phyloP scores from a whole-genome alignment of 108 stramenopile species.

The Conticribra weissflogii region DNA sequence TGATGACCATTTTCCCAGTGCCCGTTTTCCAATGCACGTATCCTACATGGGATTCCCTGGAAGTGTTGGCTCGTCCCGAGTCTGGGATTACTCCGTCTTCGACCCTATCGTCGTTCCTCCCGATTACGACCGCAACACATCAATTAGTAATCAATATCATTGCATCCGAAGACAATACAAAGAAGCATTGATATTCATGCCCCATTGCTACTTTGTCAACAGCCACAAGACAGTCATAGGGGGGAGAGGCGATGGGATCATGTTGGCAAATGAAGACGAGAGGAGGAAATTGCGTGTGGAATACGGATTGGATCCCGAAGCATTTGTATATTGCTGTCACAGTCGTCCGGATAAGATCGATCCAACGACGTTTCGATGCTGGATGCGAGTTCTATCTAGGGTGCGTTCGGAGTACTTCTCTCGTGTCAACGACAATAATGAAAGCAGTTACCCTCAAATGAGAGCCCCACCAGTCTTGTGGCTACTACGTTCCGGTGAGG shows the following conservation, averaged over 20 bases:
- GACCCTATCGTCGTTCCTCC: conserved; percentile 68
- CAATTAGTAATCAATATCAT: too few relatives aligned
- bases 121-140: too few relatives aligned
- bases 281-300: conserved; percentile 48
- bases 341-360: conserved; percentile 91
- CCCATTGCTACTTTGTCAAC: conserved; percentile 89
- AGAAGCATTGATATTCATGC: conserved; percentile 76
- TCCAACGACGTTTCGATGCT: conserved; percentile 72
- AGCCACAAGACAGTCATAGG: conserved; percentile 70
- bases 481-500: conserved; percentile 76
- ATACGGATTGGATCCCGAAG: conserved; percentile 69
- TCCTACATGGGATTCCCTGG: conserved; percentile 88
- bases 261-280: conserved; percentile 48
- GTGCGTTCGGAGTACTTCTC: conserved; percentile 40
- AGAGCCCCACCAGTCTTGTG: conserved; percentile 63
- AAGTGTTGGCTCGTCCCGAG: conserved; percentile 65
- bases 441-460: conserved; percentile 3
- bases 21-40: conserved; percentile 48
- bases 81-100: conserved; percentile 77
- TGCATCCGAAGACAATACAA: conserved; percentile 62
- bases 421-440: not conserved
- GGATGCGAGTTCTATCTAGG: conserved; percentile 63
- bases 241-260: conserved; percentile 32
- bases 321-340: conserved; percentile 86
- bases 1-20: not conserved